phyloP scores from a whole-genome alignment of 2,329 filamentous ascomycete genomes.

The Pseudogymnoascus verrucosus region DNA sequence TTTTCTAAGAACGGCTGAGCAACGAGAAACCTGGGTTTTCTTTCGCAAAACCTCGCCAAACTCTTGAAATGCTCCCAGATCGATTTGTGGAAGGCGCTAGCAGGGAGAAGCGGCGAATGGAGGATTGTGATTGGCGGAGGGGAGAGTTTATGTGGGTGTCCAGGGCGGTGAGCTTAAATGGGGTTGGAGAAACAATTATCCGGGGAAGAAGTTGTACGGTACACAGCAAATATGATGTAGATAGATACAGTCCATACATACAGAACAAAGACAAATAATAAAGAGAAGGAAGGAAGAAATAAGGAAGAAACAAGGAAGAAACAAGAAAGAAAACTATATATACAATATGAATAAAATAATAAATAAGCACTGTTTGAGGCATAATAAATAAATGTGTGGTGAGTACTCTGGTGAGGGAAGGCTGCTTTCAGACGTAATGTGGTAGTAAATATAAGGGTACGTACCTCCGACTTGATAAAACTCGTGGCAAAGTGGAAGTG shows the following conservation, averaged over 20 bases:
- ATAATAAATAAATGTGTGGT: too few relatives aligned
- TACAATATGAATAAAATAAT: too few relatives aligned
- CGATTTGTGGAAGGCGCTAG: slow-evolving; percentile 9
- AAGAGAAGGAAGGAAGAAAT: too few relatives aligned
- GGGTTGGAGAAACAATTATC: not conserved
- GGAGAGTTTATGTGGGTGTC: not conserved
- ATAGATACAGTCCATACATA: not conserved
- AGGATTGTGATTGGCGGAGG: not conserved
- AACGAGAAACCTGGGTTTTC: slow-evolving; percentile 9
- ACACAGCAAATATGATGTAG: too few relatives aligned
- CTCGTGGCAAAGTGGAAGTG: not conserved
- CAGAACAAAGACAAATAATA: not conserved
- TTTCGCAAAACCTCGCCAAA: slow-evolving; percentile 9
- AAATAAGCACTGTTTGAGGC: too few relatives aligned
- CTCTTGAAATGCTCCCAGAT: slow-evolving; percentile 9
- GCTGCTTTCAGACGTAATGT: not conserved
- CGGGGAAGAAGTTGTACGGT: not conserved
- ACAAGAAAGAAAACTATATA: too few relatives aligned
- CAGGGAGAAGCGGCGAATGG: not conserved
- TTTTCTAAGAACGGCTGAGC: not conserved
- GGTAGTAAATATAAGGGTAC: not conserved
- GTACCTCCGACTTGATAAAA: not conserved
- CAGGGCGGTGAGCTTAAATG: slow-evolving; percentile 10
- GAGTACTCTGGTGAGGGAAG: too few relatives aligned
- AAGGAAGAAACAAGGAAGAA: too few relatives aligned